Evolutionary conservation across 495 filamentous ascomycete genomes (phyloP), one percentile per base, ranked within the genome.

Genomic region (Penicillium parvum): DNA sequence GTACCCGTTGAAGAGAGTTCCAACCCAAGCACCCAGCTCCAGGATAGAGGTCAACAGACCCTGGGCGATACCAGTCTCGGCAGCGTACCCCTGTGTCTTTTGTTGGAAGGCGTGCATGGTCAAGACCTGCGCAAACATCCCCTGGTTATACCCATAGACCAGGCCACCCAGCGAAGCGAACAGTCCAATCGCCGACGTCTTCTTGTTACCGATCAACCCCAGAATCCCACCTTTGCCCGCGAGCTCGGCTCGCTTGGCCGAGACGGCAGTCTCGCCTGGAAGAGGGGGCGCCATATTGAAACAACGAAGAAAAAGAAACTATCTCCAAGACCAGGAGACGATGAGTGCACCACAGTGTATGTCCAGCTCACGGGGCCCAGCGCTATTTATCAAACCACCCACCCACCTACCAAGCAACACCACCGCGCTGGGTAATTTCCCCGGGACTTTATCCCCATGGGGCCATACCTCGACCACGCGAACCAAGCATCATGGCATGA

Each of bases 21-120:
- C 88, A 12, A 90, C 47, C 86, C 86, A 90, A 30, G 86, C 87
- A 50, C 87, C 88, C 3, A 94, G 77, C 53, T 90, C 86, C 52
- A 91, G 78, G 58, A 91, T 88, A 1, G 86, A 75, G 1, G 84
- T 86, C 25, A 89, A 58, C 77, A 83, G 70, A 2, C 82, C 84
- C 25, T 65, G 78, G 3, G 57, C 54, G 14, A 82, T 68, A 19
- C 84, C 77, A 8, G 78, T 53, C 42, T 64, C 15, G 38, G 65
- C 37, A 47, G 72, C 50, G 53, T 74, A 61, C 26, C 47, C 46
- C 19, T 63, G 42, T 3, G 60, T 63, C 58, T 62, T 14, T 27
- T 5, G 23, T 7, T 56, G 51, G 41, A 66, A 66, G 0, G 61
- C 50, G 5, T 36, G 27, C 63, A 66, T 66, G 2, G 57, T 63